Percentiles rank a stretch among this genome's conserved stretches.
These are phyloP conservation scores for Neoascochyta sp. DNA, from an alignment of 2,329 filamentous ascomycete species.

Conservation along the genomic window DNA sequence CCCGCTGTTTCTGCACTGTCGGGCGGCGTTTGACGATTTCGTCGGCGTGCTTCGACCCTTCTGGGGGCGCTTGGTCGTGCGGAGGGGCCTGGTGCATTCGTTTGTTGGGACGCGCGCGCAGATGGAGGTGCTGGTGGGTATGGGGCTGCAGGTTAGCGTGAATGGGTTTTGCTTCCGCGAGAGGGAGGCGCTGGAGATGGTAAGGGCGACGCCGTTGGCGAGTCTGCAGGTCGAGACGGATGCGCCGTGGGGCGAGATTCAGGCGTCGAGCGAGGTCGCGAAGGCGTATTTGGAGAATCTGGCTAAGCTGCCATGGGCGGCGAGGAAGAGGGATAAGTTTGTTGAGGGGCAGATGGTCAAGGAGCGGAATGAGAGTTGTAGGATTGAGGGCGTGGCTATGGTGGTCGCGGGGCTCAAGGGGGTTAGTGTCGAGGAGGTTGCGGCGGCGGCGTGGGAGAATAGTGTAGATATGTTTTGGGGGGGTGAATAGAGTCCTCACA, in stretches of 20 bases:
- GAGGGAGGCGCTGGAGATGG: conserved; percentile 43
- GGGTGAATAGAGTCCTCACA: no score
- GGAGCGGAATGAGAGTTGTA: conserved; percentile 51
- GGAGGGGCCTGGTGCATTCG: conserved; percentile 39
- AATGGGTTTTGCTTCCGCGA: conserved; percentile 50
- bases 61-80: conserved; percentile 33
- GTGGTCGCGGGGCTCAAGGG: conserved; percentile 51
- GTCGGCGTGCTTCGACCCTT: conserved; percentile 43
- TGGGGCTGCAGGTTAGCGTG: conserved; percentile 48
- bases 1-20: conserved; percentile 44
- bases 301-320: conserved; percentile 33
- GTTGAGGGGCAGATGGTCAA: conserved; percentile 48
- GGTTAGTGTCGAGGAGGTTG: conserved; percentile 43
- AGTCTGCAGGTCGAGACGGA: conserved; percentile 49
- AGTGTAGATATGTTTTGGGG: conserved; percentile 20
- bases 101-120: conserved; percentile 41
- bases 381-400: conserved; percentile 47
- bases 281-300: conserved; percentile 44
- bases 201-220: conserved; percentile 40
- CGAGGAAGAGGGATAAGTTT: conserved; percentile 52
- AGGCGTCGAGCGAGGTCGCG: conserved; percentile 34
- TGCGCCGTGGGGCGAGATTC: conserved; percentile 49
- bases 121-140: conserved; percentile 38
- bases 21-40: conserved; percentile 46
- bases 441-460: conserved; percentile 40